Evolutionary conservation across 495 filamentous ascomycete genomes (phyloP).

Genomic region (Penicillium cinerascens): DNA sequence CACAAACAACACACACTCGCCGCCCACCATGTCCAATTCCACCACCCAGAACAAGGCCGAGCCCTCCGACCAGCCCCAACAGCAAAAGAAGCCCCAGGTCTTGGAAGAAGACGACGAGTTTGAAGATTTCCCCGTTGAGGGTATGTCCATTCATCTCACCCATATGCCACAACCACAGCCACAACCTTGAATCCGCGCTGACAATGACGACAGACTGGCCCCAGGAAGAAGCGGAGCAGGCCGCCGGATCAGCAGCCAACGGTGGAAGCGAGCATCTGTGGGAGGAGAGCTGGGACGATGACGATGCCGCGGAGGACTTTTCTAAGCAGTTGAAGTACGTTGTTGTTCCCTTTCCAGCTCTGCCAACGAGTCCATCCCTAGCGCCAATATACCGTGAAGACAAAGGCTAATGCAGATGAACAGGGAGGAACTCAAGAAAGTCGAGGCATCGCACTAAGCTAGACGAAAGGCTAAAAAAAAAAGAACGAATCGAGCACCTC

Average conservation of each 20-base stretch:
- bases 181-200: neutral
- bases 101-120: conserved; percentile 98
- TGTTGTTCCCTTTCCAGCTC: neutral
- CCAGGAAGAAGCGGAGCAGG: conserved; percentile 79
- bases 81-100: conserved; percentile 58
- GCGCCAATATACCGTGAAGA: neutral
- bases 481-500: neutral
- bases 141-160: conserved; percentile 48
- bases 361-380: neutral
- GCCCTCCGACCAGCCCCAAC: conserved; percentile 38
- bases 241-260: conserved; percentile 43
- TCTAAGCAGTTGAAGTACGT: conserved; percentile 90
- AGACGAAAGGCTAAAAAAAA: conserved; percentile 2
- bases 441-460: conserved; percentile 54
- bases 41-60: conserved; percentile 37
- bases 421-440: conserved; percentile 96
- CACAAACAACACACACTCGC: conserved; percentile 4
- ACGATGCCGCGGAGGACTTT: conserved; percentile 96
- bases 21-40: conserved; percentile 41
- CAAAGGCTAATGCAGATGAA: neutral
- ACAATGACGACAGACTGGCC: conserved; percentile 65
- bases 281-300: conserved; percentile 99
- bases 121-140: conserved; percentile 97
- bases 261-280: conserved; percentile 75
- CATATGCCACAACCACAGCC: neutral